A percentile compares a stretch with the other conserved stretches of the same genome.
phyloP scores from a whole-genome alignment of 1,284 basidiomycete genomes.

The Rhodotorula mucilaginosa region DNA sequence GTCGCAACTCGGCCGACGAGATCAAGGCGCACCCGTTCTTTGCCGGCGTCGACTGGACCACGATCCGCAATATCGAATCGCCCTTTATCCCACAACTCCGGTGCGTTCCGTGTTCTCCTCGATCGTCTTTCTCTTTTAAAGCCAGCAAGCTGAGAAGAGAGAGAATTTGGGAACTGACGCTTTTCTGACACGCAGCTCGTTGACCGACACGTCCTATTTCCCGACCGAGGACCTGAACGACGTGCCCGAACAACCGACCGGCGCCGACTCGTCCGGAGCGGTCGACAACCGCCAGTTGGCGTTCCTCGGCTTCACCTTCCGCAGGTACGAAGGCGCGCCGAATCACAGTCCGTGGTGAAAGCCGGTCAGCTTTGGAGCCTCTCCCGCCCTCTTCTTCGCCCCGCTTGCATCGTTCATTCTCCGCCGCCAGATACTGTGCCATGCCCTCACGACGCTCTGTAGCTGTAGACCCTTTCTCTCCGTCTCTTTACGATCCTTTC shows the following conservation, averaged over 20 bases:
- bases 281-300: constrained; percentile 59
- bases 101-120: constrained; percentile 28
- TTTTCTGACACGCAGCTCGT: constrained; percentile 53
- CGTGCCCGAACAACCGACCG: constrained; percentile 59
- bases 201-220: constrained; percentile 96
- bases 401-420: no score
- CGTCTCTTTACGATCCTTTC: no score
- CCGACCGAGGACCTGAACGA: constrained; percentile 92
- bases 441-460: no score
- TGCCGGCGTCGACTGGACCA: constrained; percentile 90
- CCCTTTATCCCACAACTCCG: constrained; percentile 90
- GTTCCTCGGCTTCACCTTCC: constrained; percentile 50
- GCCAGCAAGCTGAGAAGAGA: no score
- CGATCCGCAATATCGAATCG: constrained; percentile 86
- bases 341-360: constrained; percentile 28
- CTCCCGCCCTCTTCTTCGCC: neutral
- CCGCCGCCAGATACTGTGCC: no score
- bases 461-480: no score
- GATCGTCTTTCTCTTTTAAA: no score
- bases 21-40: constrained; percentile 96
- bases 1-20: constrained; percentile 65
- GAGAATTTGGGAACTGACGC: no score
- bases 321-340: constrained; percentile 39
- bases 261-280: constrained; percentile 56
- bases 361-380: neutral